These are phyloP conservation scores for Trametes coccinea DNA, from an alignment of 768 basidiomycete genomes.

Conservation along the genomic window DNA sequence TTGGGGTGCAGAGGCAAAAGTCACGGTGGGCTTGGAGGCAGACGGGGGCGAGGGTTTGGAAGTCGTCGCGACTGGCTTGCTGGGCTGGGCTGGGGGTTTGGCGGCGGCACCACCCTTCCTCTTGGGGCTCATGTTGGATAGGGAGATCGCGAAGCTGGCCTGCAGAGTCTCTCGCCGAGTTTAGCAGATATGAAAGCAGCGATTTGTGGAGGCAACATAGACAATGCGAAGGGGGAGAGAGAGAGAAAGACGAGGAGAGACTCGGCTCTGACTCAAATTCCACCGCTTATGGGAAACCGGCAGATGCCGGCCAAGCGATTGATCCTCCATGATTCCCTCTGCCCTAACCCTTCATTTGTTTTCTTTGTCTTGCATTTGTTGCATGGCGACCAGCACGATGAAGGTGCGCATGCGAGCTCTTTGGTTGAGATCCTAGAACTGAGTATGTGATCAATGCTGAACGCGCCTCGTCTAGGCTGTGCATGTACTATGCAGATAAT, in stretches of 20 bases:
- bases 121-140: conserved; percentile 20
- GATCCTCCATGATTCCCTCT: conserved; percentile 2
- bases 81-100: conserved; percentile 20
- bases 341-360: not conserved
- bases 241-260: conserved; percentile 8
- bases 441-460: no score
- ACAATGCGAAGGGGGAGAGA: conserved; percentile 8
- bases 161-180: conserved; percentile 18
- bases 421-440: no score
- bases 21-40: no score
- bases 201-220: conserved; percentile 22
- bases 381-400: no score
- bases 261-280: conserved; percentile 18
- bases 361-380: not conserved
- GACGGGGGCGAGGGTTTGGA: not conserved
- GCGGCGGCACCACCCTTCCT: conserved; percentile 9
- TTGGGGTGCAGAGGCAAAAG: not conserved
- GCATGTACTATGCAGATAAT: no score
- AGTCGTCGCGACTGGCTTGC: conserved; percentile 8
- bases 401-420: no score
- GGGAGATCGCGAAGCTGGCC: conserved; percentile 3
- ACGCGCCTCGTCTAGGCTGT: no score
- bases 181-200: conserved; percentile 17
- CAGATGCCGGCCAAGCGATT: conserved; percentile 7
- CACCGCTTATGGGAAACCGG: conserved; percentile 15